Evolutionary conservation across 257 asterid species (phyloP), one percentile per base, ranked within the genome.

Genomic region (Gentiana straminea): DNA sequence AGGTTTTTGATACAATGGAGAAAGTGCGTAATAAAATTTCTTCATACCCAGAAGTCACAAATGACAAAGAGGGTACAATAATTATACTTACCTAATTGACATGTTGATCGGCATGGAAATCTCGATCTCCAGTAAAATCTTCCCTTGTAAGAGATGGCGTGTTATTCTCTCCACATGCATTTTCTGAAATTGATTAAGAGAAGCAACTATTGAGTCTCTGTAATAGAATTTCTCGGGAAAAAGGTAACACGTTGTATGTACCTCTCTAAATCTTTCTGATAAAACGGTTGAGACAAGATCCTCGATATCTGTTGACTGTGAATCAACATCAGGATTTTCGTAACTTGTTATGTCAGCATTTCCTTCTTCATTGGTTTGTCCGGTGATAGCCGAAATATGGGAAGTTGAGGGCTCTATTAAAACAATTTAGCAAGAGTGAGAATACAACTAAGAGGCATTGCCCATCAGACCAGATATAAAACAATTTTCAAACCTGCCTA

Each of bases 61-160:
- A 36, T 3, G 13, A 56, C 33, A n/a, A 43, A n/a, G 3, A 34
- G 52, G 7, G 36, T 7, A 33, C 37, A 7, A 44, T 7, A 1
- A n/a, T 10, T 2, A 34, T 33, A 7, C 24, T 51, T 70, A 92
- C 98, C 97, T 76, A 59, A 85, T 73, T 45, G 74, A 67, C 13
- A 72, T 75, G 69, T 83, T 77, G 1, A 75, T 74, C 9, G 94
- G 84, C 98, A 92, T 88, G 41, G 94, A 73, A 64, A 87, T 91
- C 72, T 92, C 95, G 48, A 92, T 78, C 74, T 83, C 89, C 49
- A 92, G 95, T 59, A 79, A 72, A 51, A 78, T 71, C 65, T 85
- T 77, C 33, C 98, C 95, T 70, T 85, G 94, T 78, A 85, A 70
- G 15, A 88, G 58, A 73, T 92, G 98, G 41, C 79, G 98, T 7